These are phyloP conservation scores for Entomophthora muscae DNA, from an alignment of 371 early-diverging fungal species.

Conservation along the genomic window DNA sequence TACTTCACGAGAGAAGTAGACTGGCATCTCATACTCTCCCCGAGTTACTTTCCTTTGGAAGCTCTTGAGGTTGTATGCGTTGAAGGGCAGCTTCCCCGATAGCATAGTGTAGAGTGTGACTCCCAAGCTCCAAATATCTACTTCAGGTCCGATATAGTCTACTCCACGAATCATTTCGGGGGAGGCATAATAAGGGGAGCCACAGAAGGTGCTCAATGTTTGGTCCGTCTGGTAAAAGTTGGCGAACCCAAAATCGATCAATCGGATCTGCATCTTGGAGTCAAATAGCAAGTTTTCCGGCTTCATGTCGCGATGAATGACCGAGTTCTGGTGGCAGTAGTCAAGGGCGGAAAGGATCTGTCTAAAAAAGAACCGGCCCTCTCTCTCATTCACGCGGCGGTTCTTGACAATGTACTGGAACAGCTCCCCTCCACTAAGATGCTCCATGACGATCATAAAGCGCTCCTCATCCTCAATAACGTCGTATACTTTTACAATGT, in stretches of 20 bases:
- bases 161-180: slow-evolving; percentile 83
- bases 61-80: slow-evolving; percentile 67
- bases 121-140: slow-evolving; percentile 93
- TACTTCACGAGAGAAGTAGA: slow-evolving; percentile 52
- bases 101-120: slow-evolving; percentile 89
- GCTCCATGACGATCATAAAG: slow-evolving; percentile 88
- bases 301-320: slow-evolving; percentile 83
- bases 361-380: slow-evolving; percentile 25
- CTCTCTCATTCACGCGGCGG: slow-evolving; percentile 62
- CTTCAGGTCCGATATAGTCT: slow-evolving; percentile 84
- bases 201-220: slow-evolving; percentile 79
- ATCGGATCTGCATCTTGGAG: slow-evolving; percentile 6
- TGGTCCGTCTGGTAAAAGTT: slow-evolving; percentile 71
- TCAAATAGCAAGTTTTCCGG: slow-evolving; percentile 71
- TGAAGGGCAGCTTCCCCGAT: slow-evolving; percentile 90
- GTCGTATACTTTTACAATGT: slow-evolving; percentile 49
- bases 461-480: slow-evolving; percentile 57
- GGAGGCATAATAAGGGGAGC: slow-evolving; percentile 94
- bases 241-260: slow-evolving; percentile 93
- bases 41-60: slow-evolving; percentile 80
- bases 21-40: slow-evolving; percentile 55
- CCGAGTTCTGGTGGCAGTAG: slow-evolving; percentile 67
- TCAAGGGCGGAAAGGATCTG: slow-evolving; percentile 87
- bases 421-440: slow-evolving; percentile 89
- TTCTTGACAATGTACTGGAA: slow-evolving; percentile 84